These are phyloP conservation scores for Scedosporium boydii DNA, from an alignment of 2,329 filamentous ascomycete species.

Conservation along the genomic window DNA sequence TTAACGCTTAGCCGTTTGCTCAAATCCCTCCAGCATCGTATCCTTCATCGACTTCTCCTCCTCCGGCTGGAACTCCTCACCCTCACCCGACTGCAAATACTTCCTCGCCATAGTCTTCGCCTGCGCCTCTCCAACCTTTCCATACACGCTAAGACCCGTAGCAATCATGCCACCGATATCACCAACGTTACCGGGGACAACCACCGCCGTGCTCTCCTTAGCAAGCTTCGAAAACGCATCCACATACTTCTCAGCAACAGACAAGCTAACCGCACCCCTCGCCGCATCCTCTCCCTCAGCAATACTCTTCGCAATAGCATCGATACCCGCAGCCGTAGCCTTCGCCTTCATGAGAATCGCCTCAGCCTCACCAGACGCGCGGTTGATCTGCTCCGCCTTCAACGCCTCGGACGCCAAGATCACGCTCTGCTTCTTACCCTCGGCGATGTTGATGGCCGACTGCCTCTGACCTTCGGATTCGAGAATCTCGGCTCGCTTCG, in stretches of 20 bases:
- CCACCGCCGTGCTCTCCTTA: conserved; percentile 89
- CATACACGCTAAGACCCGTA: conserved; percentile 88
- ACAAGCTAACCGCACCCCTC: conserved; percentile 75
- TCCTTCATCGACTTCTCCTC: conserved; percentile 23
- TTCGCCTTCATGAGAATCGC: conserved; percentile 79
- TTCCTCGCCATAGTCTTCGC: conserved; percentile 54
- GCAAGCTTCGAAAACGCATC: conserved; percentile 88
- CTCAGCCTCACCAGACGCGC: conserved; percentile 84
- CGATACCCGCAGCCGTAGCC: conserved; percentile 82
- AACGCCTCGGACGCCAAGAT: conserved; percentile 92
- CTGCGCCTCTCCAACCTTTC: conserved; percentile 80
- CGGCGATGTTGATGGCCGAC: conserved; percentile 96
- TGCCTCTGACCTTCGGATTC: conserved; percentile 96
- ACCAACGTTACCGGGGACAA: conserved; percentile 93
- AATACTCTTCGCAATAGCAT: conserved; percentile 72
- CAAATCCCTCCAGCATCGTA: conserved; percentile 29
- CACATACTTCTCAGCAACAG: conserved; percentile 94
- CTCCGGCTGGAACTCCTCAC: conserved; percentile 12
- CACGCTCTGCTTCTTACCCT: conserved; percentile 93
- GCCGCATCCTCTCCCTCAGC: conserved; percentile 63
- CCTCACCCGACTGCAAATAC: conserved; percentile 15
- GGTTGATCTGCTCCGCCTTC: conserved; percentile 85
- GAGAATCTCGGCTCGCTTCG: conserved; percentile 94
- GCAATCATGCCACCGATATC: conserved; percentile 97
- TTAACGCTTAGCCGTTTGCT: conserved; percentile 17